A percentile compares a stretch with the other conserved stretches of the same genome.
Evolutionary conservation across 306 rosid species (phyloP).

Genomic region (Casuarina cunninghamiana): DNA sequence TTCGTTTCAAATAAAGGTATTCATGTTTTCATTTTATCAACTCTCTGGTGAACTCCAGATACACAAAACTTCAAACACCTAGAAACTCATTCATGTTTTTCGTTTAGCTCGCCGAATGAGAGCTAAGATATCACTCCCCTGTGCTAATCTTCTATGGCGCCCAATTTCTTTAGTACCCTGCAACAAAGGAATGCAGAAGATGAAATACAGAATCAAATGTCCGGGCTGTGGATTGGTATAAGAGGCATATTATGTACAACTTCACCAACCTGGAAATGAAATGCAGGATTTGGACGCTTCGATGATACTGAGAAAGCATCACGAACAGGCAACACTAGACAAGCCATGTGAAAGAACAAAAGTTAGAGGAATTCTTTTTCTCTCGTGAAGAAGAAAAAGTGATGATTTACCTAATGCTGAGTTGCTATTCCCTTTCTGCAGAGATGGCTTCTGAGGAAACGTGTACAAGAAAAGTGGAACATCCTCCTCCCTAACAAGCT

Average conservation of each 20-base stretch:
- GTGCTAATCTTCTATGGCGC: constrained; percentile 56
- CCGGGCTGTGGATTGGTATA: neutral
- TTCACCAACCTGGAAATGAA: constrained; percentile 69
- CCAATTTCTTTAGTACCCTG: constrained; percentile 51
- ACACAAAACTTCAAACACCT: neutral
- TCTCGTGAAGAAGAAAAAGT: constrained; percentile 6
- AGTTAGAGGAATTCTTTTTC: neutral
- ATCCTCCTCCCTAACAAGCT: constrained; percentile 35
- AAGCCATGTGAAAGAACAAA: constrained; percentile 14
- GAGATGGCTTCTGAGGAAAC: constrained; percentile 30
- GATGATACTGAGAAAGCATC: constrained; percentile 55
- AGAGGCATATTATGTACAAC: neutral
- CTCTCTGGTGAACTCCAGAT: neutral
- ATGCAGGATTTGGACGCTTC: constrained; percentile 57
- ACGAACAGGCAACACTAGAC: constrained; percentile 48
- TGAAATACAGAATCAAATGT: neutral
- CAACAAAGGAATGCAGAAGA: constrained; percentile 27
- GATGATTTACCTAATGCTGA: constrained; percentile 43
- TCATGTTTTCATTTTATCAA: neutral
- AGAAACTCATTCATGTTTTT: constrained; percentile 28
- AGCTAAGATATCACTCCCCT: constrained; percentile 58
- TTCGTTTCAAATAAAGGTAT: neutral
- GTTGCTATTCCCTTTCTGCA: constrained; percentile 25
- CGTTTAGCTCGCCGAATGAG: constrained; percentile 54
- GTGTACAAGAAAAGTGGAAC: constrained; percentile 51